phyloP scores from a whole-genome alignment of 306 rosid genomes.

The Quercus dentata region DNA sequence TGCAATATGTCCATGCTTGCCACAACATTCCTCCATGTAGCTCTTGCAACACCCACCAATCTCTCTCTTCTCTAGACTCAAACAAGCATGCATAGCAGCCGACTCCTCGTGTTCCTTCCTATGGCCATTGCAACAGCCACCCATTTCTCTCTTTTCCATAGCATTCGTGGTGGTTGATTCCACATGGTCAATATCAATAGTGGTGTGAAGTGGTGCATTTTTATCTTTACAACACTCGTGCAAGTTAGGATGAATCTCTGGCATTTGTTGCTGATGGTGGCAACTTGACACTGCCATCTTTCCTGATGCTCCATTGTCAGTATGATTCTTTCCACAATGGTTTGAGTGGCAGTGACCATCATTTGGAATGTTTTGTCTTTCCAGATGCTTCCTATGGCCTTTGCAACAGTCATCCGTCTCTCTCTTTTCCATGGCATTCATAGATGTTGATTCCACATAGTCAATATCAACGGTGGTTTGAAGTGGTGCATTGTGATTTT shows the following conservation, averaged over 20 bases:
- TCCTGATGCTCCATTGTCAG: not conserved
- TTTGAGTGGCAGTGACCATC: conserved; percentile 29
- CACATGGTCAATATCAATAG: conserved; percentile 33
- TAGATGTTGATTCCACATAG: conserved; percentile 5
- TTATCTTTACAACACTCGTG: conserved; percentile 11
- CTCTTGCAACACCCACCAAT: conserved; percentile 74
- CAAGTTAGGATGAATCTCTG: conserved; percentile 15
- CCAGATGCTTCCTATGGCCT: conserved; percentile 17
- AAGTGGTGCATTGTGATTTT: too few species aligned
- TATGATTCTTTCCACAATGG: conserved; percentile 24
- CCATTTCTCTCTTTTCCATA: conserved; percentile 10
- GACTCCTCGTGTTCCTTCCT: conserved; percentile 23
- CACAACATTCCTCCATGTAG: conserved; percentile 80
- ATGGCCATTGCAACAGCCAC: conserved; percentile 27
- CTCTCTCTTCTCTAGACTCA: conserved; percentile 53
- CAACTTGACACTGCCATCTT: conserved; percentile 10
- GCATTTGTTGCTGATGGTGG: conserved; percentile 9
- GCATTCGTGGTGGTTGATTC: conserved; percentile 6
- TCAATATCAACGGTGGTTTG: conserved; percentile 22
- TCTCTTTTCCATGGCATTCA: not conserved
- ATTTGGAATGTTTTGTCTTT: not conserved
- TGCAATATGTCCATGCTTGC: conserved; percentile 42
- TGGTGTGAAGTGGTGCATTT: not conserved
- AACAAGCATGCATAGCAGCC: conserved; percentile 33
- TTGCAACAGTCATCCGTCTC: conserved; percentile 30